phyloP scores from a whole-genome alignment of 768 basidiomycete species.

The Sarcomyxa edulis region DNA sequence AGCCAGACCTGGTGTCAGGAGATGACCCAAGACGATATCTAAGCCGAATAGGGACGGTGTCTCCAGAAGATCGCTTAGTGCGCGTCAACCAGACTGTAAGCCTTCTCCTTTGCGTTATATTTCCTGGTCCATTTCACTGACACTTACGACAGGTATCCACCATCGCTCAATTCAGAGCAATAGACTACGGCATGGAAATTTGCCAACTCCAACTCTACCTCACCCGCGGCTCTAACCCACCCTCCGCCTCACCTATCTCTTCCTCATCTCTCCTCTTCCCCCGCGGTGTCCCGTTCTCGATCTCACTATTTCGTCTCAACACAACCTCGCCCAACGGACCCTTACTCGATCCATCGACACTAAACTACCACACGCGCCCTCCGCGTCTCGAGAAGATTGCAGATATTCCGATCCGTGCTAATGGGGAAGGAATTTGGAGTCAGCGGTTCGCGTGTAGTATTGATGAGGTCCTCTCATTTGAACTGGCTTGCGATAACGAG shows the following conservation, averaged over 20 bases:
- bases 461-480: constrained; percentile 3
- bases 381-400: neutral
- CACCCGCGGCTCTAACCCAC: too few species aligned
- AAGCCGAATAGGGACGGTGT: constrained; percentile 11
- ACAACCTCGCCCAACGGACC: constrained; percentile 1
- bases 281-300: neutral
- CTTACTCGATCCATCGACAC: neutral
- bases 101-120: neutral
- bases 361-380: neutral
- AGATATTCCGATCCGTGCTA: neutral
- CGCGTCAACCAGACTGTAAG: constrained; percentile 9
- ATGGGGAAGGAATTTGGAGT: neutral
- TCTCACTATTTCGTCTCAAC: constrained; percentile 3
- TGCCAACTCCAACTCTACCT: constrained; percentile 10
- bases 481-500: neutral
- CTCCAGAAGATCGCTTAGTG: constrained; percentile 13
- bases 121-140: neutral
- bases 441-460: constrained; percentile 3
- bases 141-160: constrained; percentile 13
- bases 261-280: too few species aligned
- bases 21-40: constrained; percentile 7
- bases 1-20: constrained; percentile 1
- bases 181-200: constrained; percentile 18
- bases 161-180: constrained; percentile 15
- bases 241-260: too few species aligned